Evolutionary conservation across 805 yeast genomes (phyloP), one percentile per base, ranked within the genome.

Genomic region (Metschnikowia picachoensis): DNA sequence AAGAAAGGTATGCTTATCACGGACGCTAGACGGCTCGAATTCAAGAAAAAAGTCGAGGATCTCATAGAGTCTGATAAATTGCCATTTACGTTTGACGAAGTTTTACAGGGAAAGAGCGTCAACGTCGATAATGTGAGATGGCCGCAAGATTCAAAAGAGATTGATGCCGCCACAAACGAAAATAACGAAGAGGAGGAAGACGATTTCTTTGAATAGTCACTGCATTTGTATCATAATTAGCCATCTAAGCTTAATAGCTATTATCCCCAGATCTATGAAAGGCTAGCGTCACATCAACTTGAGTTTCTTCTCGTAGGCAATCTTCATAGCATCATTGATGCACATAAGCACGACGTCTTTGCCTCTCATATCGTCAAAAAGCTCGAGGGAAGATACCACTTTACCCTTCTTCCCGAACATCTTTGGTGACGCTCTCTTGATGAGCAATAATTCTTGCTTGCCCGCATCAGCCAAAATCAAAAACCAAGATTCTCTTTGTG

Each of bases 401-500:
- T 53, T 60, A 29, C 77, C 79, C 46, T 60, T 64, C 53, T 63
- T 67, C 1, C 67, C 69, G 1, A 47, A 46, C 42, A 67, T 42
- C 40, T 57, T 71, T 2, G 94, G 94, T 25, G 86, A 82, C 4
- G 89, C 85, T 58, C 98, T 79, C 59, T 87, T 88, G 37, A 92
- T 68, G 35, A 84, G 72, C 33, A 77, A 64, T 27, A 92, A 60
- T 57, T 83, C 87, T 37, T 76, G 76, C 2, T 64, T 69, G 7
- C 68, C 65, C 27, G 66, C 65, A 50, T 82, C 80, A 49, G 78
- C 68, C 9, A 83, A 55, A 39, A 92, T 77, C 9, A 83, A 77
- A 62, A 92, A 88, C 98, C 99, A 94, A 0, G 95, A 81, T 61
- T 94, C 98, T 58, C 89, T 83, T 65, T 94, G 99, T 2, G 82